These are phyloP conservation scores for Wickerhamomyces alni DNA, from an alignment of 805 yeast species.

Conservation along the genomic window DNA sequence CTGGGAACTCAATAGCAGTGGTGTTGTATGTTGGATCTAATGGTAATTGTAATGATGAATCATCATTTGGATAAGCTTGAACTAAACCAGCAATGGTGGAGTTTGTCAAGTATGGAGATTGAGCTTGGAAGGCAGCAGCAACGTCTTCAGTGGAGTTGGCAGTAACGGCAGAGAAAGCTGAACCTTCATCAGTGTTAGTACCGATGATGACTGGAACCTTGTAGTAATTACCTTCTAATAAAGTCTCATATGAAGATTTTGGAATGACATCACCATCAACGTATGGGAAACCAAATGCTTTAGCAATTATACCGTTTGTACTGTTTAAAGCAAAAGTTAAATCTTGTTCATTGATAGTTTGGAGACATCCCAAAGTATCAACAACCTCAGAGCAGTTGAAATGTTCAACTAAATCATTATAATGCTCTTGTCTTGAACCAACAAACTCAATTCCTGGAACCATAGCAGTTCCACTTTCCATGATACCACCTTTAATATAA, in stretches of 20 bases:
- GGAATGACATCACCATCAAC: conserved; percentile 15
- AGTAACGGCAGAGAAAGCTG: conserved; percentile 2
- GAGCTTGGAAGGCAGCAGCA: background rate
- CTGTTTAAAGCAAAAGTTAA: conserved; percentile 7
- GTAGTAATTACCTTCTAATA: conserved; percentile 9
- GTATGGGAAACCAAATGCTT: conserved; percentile 3
- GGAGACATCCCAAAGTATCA: conserved; percentile 10
- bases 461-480: conserved; percentile 12
- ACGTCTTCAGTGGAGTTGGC: conserved; percentile 3
- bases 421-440: conserved; percentile 2
- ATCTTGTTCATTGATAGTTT: conserved; percentile 5
- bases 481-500: conserved; percentile 14
- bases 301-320: conserved; percentile 8
- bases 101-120: conserved; percentile 7
- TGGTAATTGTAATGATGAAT: conserved; percentile 2
- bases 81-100: conserved; percentile 1
- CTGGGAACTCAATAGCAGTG: conserved; percentile 2
- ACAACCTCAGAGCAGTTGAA: conserved; percentile 9
- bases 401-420: conserved; percentile 5
- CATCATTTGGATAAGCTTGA: background rate
- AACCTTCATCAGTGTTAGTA: conserved; percentile 19
- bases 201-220: conserved; percentile 20
- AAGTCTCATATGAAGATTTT: conserved; percentile 8
- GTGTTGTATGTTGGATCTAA: conserved; percentile 12
- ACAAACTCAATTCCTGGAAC: conserved; percentile 2